Conservation (phyloP, 1,284 basidiomycete species). For the Mrakiaceae sp. region DNA sequence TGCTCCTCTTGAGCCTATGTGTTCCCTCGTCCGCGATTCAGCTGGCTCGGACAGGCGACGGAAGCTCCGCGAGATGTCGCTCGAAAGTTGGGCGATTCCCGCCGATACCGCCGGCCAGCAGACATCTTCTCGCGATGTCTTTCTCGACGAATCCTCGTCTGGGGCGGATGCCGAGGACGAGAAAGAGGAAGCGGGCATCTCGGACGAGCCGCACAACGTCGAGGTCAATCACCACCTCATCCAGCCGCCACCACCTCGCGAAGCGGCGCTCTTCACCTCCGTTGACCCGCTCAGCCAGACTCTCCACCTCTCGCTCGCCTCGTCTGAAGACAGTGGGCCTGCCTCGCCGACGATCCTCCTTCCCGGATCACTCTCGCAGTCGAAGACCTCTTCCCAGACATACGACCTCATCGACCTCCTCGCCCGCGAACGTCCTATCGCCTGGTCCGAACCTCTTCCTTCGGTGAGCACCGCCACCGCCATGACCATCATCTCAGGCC, state of each 20-base stretch:
- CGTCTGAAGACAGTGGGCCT: not conserved
- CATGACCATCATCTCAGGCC: not conserved
- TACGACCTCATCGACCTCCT: slow-evolving; percentile 9
- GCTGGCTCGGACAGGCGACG: no score
- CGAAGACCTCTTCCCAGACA: slow-evolving; percentile 1
- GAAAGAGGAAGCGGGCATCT: not conserved
- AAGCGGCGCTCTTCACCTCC: not conserved
- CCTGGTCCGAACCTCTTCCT: slow-evolving; percentile 5
- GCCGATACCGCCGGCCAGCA: no score
- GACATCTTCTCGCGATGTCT: no score
- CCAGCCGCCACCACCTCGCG: not conserved
- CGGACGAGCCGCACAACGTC: not conserved
- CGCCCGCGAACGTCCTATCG: slow-evolving; percentile 4
- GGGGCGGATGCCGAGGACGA: not conserved
- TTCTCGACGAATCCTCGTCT: no score
- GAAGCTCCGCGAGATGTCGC: no score
- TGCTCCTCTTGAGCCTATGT: no score
- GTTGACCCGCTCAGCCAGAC: not conserved
- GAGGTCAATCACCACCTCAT: not conserved
- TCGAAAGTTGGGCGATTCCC: no score
- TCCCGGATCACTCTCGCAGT: slow-evolving; percentile 8
- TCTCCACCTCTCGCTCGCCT: no score
- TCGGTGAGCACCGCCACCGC: not conserved
- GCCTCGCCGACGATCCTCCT: slow-evolving; percentile 9
- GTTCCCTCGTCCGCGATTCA: no score